phyloP scores from a whole-genome alignment of 768 basidiomycete genomes.

The Rhizopogon vulgaris region DNA sequence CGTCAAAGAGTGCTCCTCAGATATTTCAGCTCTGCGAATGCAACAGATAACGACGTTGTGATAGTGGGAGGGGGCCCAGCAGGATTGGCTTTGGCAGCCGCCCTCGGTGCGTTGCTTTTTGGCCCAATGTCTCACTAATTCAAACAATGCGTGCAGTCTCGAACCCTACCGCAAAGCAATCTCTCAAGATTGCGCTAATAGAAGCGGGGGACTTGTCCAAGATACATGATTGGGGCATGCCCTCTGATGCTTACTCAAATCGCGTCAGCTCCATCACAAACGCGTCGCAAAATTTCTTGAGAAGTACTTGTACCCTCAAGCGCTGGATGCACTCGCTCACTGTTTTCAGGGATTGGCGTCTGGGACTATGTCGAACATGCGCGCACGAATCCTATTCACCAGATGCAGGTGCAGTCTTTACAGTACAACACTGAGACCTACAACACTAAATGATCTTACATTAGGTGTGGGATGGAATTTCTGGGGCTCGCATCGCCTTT shows the following conservation, averaged over 20 bases:
- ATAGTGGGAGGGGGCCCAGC: conserved; percentile 94
- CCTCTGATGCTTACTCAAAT: conserved; percentile 61
- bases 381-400: conserved; percentile 68
- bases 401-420: conserved; percentile 66
- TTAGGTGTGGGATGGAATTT: conserved; percentile 90
- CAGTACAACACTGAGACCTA: not conserved
- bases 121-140: not conserved
- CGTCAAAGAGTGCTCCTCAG: conserved; percentile 6
- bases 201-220: conserved; percentile 76
- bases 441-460: not conserved
- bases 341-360: conserved; percentile 62
- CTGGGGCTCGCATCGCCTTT: conserved; percentile 74
- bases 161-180: conserved; percentile 41
- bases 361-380: conserved; percentile 70
- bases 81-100: conserved; percentile 84
- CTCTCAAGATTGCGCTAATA: conserved; percentile 62
- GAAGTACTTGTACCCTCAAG: conserved; percentile 35
- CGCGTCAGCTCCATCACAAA: conserved; percentile 84
- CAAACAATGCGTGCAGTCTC: conserved; percentile 37
- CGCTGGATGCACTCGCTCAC: not conserved
- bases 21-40: conserved; percentile 12
- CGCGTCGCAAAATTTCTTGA: conserved; percentile 58
- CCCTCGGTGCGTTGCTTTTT: conserved; percentile 54
- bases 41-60: conserved; percentile 73
- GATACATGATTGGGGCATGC: conserved; percentile 59